These are phyloP conservation scores for Scenedesmus sp. DNA, from an alignment of 163 green algal species.

Conservation along the genomic window DNA sequence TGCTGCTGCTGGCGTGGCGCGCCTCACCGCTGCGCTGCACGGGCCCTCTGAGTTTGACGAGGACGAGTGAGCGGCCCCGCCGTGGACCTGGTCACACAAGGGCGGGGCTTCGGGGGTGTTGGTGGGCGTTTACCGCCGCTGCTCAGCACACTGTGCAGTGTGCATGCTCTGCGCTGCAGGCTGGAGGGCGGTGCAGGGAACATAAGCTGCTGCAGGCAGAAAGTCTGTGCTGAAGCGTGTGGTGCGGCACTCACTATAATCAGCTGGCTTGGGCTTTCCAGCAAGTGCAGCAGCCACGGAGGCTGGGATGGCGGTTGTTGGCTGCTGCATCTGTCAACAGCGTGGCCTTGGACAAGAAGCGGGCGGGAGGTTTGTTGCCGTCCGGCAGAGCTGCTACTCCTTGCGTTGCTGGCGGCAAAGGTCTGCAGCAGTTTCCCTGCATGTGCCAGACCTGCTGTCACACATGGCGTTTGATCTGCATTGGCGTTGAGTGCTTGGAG, in stretches of 20 bases:
- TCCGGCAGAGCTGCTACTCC: background rate
- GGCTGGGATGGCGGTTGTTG: too few species aligned
- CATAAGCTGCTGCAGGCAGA: background rate
- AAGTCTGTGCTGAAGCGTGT: background rate
- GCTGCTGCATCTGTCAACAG: too few species aligned
- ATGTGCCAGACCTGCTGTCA: background rate
- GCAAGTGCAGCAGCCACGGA: background rate
- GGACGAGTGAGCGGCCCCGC: conserved; percentile 27
- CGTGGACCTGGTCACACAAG: background rate
- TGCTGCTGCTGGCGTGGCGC: conserved; percentile 35
- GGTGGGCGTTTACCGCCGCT: background rate
- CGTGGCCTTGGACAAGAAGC: too few species aligned
- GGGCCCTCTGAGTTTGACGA: conserved; percentile 48
- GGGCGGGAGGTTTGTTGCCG: background rate
- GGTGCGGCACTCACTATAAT: background rate
- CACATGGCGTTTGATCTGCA: background rate
- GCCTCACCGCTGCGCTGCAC: conserved; percentile 43
- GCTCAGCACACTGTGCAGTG: too few species aligned
- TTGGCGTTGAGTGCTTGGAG: background rate
- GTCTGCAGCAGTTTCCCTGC: background rate
- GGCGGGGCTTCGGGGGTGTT: background rate
- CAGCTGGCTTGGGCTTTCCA: background rate
- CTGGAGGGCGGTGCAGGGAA: background rate
- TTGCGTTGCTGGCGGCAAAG: background rate
- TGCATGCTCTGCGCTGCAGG: background rate